phyloP scores from a whole-genome alignment of 1,284 basidiomycete species.

The Coniferiporia sulphurascens region DNA sequence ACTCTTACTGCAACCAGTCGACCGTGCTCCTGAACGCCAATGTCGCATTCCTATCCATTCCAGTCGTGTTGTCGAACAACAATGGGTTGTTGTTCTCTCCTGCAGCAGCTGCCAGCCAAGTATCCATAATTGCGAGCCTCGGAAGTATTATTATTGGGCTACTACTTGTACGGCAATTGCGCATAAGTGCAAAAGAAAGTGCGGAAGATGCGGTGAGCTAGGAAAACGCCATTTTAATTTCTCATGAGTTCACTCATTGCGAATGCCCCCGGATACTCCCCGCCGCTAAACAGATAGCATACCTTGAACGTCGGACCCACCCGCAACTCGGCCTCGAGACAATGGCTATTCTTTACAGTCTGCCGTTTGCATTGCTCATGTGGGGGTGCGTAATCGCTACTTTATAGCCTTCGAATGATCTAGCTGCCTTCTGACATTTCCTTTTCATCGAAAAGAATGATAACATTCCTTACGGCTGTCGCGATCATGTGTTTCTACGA shows the following conservation, averaged over 20 bases:
- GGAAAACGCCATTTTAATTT: too few species aligned
- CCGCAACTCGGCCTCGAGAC: conserved; percentile 31
- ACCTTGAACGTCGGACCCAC: conserved; percentile 25
- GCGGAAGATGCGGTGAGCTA: conserved; percentile 27
- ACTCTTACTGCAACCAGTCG: conserved; percentile 25
- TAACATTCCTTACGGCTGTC: conserved; percentile 12
- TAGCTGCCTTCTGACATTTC: neutral
- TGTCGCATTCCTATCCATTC: conserved; percentile 36
- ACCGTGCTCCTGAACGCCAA: conserved; percentile 39
- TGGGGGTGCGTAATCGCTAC: conserved; percentile 32
- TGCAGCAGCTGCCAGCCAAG: conserved; percentile 33
- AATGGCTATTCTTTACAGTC: conserved; percentile 34
- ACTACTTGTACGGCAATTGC: conserved; percentile 34
- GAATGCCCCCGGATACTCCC: neutral
- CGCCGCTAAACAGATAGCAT: conserved; percentile 20
- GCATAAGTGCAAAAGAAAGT: conserved; percentile 27
- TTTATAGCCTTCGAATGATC: neutral
- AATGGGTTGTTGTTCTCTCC: conserved; percentile 19
- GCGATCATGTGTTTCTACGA: conserved; percentile 12
- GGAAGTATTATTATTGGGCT: conserved; percentile 38
- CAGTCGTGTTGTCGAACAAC: conserved; percentile 24
- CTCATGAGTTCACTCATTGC: too few species aligned
- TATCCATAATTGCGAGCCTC: conserved; percentile 36
- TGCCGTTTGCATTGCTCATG: conserved; percentile 35
- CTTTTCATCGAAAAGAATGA: conserved; percentile 3